Base-by-base conservation (phyloP, 768 basidiomycete species). In the Tricholoma saponaceum region DNA sequence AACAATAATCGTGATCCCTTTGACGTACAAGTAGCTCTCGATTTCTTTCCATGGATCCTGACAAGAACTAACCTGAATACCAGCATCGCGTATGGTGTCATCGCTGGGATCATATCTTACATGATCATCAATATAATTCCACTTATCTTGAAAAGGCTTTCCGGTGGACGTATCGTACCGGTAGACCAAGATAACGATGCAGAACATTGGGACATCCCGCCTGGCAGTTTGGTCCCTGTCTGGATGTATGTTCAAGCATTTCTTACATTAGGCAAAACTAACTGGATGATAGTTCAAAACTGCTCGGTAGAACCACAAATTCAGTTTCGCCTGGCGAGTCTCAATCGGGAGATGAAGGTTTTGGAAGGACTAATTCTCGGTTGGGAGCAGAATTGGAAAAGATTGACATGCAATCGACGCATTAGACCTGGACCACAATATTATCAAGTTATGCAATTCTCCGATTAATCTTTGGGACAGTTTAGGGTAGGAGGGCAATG, bases 41-140 rank as follows among this genome's bases (percentile, higher is more conserved):
- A n/a, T 30, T 4, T 43, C 18, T 10, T 43, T 3, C 52, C 39
- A 33, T 30, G 4, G 2, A 0, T 20, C 16, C 53, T 44, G 43
- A 56, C 60, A 39, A 62, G n/a, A n/a, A n/a, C n/a, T n/a, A n/a
- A n/a, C n/a, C 20, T 18, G 9, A 33, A 14, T 30, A 16, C 18
- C 60, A 92, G 89, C 77, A 92, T 94, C 66, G 90, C 92, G 35
- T 92, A 94, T 65, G 92, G 92, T 62, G 87, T 94, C 68, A 92
- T 95, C 60, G 84, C 87, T 0, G 92, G 92, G 32, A 76, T 95
- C 53, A 51, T 79, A 37, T 82, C 85, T 16, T 92, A 90, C 69
- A 64, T 90, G 51, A 58, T 90, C 55, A 73, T 95, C 57, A 93
- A 95, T 65, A 86, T 84, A 43, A 72, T 84, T 51, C 83, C 89